phyloP scores from a whole-genome alignment of 108 stramenopile species.

The Aurantiochytrium sp. region DNA sequence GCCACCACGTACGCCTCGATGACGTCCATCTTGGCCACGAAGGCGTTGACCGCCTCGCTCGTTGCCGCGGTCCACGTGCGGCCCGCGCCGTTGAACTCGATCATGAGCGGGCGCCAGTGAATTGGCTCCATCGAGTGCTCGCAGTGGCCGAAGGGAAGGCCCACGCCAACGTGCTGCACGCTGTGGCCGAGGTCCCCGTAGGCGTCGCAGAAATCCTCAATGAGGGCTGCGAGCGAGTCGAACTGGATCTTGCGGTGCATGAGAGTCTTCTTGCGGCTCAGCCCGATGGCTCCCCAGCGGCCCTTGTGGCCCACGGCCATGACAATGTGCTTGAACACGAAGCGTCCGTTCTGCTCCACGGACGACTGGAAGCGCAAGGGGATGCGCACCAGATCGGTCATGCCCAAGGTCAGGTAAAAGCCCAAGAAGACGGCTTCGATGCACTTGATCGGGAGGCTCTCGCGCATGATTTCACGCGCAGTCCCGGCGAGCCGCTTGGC shows the following conservation, averaged over 20 bases:
- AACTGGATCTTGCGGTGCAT: constrained; percentile 54
- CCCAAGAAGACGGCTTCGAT: constrained; percentile 61
- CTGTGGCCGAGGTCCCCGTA: constrained; percentile 48
- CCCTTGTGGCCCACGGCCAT: constrained; percentile 39
- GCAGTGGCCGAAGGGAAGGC: constrained; percentile 54
- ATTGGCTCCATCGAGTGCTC: constrained; percentile 44
- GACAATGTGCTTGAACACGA: constrained; percentile 54
- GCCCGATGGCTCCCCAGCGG: constrained; percentile 56
- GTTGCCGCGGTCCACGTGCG: neutral
- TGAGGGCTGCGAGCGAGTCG: constrained; percentile 32
- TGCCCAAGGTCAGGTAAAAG: constrained; percentile 45
- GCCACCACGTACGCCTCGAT: neutral
- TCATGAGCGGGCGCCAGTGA: constrained; percentile 51
- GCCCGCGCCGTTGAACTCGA: neutral
- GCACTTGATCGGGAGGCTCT: constrained; percentile 61
- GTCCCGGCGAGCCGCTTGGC: constrained; percentile 52
- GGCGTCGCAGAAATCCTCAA: constrained; percentile 42
- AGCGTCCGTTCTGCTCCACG: constrained; percentile 13
- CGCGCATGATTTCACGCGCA: constrained; percentile 56
- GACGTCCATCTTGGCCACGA: neutral
- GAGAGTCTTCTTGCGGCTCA: constrained; percentile 46
- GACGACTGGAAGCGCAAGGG: constrained; percentile 54
- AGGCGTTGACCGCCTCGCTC: neutral
- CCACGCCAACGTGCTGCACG: constrained; percentile 53
- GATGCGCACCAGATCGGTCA: constrained; percentile 43